Percentiles rank a stretch among this genome's conserved stretches.
Conservation (phyloP, 805 yeast species). For the Kregervanrija delftensis region DNA sequence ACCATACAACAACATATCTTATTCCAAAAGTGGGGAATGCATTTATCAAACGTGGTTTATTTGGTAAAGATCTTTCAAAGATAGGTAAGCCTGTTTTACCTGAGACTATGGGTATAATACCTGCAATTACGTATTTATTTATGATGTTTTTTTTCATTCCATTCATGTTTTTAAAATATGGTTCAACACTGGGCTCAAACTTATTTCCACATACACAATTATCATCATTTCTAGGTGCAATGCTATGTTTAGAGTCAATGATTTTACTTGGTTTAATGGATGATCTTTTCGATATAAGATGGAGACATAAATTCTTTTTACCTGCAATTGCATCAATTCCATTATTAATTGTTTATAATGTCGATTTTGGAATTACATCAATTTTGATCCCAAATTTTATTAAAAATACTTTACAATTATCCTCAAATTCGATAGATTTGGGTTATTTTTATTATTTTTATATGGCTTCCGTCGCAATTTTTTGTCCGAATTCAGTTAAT, state of each 20-base stretch:
- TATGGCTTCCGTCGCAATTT: conserved; percentile 88
- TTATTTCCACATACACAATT: conserved; percentile 75
- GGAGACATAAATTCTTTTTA: conserved; percentile 95
- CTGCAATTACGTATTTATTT: conserved; percentile 74
- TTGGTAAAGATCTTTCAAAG: conserved; percentile 80
- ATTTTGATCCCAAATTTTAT: conserved; percentile 75
- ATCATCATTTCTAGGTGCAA: conserved; percentile 79
- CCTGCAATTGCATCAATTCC: conserved; percentile 96
- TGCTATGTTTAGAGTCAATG: conserved; percentile 78
- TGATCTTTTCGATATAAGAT: conserved; percentile 89
- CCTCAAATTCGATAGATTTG: conserved; percentile 52
- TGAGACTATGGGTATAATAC: conserved; percentile 88
- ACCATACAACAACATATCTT: conserved; percentile 46
- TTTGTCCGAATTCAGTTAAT: conserved; percentile 93
- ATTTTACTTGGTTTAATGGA: conserved; percentile 84
- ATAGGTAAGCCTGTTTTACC: conserved; percentile 69
- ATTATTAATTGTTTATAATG: conserved; percentile 80
- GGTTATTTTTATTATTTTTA: conserved; percentile 77
- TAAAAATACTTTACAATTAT: conserved; percentile 31
- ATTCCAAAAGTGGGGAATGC: conserved; percentile 64
- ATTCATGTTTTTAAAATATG: conserved; percentile 69
- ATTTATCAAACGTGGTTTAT: conserved; percentile 74
- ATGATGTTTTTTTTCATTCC: conserved; percentile 84
- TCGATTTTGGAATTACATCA: conserved; percentile 88
- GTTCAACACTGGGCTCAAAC: conserved; percentile 1